Conservation (phyloP, 169 alveolate genomes). For the Cyclospora cayetanensis region DNA sequence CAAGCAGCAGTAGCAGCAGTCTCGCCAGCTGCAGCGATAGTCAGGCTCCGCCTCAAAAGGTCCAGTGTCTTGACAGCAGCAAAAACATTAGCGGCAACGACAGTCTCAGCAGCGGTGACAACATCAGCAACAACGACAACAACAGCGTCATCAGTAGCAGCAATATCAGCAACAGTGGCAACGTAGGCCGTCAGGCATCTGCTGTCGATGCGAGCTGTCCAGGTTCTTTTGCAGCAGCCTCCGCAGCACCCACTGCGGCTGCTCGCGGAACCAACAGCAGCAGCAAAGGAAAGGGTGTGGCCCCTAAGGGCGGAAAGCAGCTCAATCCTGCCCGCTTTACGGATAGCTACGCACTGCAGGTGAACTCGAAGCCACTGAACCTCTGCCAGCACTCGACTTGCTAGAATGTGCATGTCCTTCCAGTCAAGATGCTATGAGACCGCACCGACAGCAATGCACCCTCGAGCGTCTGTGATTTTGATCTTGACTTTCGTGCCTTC, state of each 20-base stretch:
- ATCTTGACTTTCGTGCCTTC: neutral
- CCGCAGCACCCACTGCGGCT: neutral
- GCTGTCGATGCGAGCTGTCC: constrained; percentile 21
- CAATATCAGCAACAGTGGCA: constrained; percentile 3
- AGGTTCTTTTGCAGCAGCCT: neutral
- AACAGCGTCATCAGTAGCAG: neutral
- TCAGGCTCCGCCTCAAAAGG: constrained; percentile 8
- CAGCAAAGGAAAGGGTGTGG: constrained; percentile 33
- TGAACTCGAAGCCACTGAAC: neutral
- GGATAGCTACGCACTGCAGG: constrained; percentile 40
- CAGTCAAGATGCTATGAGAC: neutral
- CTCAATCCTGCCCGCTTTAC: constrained; percentile 53
- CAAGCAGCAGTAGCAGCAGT: constrained; percentile 64
- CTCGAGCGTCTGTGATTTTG: neutral
- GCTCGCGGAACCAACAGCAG: constrained; percentile 25
- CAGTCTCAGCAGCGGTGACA: neutral
- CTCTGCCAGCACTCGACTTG: neutral
- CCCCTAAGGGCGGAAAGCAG: constrained; percentile 44
- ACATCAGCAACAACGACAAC: constrained; percentile 34
- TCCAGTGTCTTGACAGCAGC: constrained; percentile 42
- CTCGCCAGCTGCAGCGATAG: constrained; percentile 44
- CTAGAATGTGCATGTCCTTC: neutral
- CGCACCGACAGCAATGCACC: neutral
- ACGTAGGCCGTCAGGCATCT: constrained; percentile 16
- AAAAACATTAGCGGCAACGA: constrained; percentile 13